These are phyloP conservation scores for Penicillium dipodomyicola DNA, from an alignment of 495 filamentous ascomycete genomes.

Conservation along the genomic window DNA sequence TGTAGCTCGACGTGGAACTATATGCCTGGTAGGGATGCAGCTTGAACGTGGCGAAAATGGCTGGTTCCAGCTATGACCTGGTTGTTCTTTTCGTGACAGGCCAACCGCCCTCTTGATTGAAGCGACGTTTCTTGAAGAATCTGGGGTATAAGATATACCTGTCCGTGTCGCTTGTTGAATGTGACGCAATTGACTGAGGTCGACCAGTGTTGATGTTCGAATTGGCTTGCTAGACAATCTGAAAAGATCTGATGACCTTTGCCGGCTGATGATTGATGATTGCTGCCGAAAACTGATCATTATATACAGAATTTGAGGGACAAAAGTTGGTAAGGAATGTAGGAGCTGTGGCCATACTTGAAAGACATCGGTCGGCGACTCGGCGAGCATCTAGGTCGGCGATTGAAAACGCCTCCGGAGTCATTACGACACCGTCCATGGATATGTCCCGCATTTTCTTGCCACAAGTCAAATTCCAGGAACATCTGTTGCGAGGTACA, in stretches of 20 bases:
- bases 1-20: background rate
- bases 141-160: background rate
- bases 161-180: background rate
- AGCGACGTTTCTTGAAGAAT: background rate
- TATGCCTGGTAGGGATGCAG: background rate
- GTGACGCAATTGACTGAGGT: background rate
- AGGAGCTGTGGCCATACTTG: background rate
- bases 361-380: background rate
- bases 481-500: background rate
- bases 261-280: background rate
- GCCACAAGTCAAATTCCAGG: background rate
- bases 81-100: background rate
- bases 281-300: background rate
- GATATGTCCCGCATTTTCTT: background rate
- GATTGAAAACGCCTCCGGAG: background rate
- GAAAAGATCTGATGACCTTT: background rate
- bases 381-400: slow-evolving; percentile 6
- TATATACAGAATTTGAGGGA: background rate
- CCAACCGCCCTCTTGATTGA: background rate
- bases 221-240: background rate
- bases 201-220: background rate
- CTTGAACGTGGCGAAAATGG: background rate
- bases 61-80: background rate
- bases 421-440: background rate
- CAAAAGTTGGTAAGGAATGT: background rate